Evolutionary conservation across 495 filamentous ascomycete genomes (phyloP).

Genomic region (Stereocaulon alpinum): DNA sequence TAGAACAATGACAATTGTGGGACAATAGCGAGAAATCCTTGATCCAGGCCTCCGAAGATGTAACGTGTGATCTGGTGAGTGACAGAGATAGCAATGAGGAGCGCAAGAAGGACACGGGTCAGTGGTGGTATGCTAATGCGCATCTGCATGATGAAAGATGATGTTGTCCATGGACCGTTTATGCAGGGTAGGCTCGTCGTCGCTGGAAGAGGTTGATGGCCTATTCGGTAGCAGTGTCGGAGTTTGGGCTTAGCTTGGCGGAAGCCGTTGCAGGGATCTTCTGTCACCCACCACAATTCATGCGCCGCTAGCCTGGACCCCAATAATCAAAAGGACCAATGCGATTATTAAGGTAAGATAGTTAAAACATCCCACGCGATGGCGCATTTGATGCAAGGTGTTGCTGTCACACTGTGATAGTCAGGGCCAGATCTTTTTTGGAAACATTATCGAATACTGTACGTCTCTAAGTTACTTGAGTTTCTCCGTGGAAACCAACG

Average conservation of each 20-base stretch:
- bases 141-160: slow-evolving; percentile 40
- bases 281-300: background rate
- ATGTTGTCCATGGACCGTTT: background rate
- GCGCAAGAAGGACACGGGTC: slow-evolving; percentile 69
- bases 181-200: background rate
- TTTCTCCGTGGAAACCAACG: background rate
- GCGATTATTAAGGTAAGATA: too few relatives aligned
- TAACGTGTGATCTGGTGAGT: slow-evolving; percentile 72
- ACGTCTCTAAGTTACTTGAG: too few relatives aligned
- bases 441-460: too few relatives aligned
- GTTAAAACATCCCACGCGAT: too few relatives aligned
- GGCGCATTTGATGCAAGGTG: background rate
- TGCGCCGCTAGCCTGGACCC: slow-evolving; percentile 4
- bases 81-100: slow-evolving; percentile 63
- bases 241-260: background rate
- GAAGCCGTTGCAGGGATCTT: slow-evolving; percentile 6
- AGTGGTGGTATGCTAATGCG: slow-evolving; percentile 79
- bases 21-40: slow-evolving; percentile 69
- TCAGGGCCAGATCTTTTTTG: background rate
- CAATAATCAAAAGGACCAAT: background rate
- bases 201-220: background rate
- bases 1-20: slow-evolving; percentile 74
- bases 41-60: slow-evolving; percentile 53
- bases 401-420: too few relatives aligned
- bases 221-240: background rate